These are phyloP conservation scores for Exidia glandulosa DNA, from an alignment of 768 basidiomycete species.

Conservation along the genomic window DNA sequence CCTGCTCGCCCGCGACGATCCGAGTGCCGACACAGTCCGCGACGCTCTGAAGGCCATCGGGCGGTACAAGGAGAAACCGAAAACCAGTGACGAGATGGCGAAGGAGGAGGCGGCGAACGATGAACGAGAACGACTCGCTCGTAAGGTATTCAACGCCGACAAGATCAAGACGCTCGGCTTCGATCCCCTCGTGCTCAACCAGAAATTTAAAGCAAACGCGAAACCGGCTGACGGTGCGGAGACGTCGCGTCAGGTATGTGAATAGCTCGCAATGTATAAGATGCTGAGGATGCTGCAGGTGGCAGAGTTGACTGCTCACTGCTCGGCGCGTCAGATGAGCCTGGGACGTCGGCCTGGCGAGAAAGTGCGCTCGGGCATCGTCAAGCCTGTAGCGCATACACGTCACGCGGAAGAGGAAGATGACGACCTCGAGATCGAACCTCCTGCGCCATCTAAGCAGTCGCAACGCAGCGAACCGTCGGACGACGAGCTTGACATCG, in stretches of 20 bases:
- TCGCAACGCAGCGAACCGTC: too few species aligned
- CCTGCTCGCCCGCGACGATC: conserved; percentile 39
- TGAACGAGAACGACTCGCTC: conserved; percentile 15
- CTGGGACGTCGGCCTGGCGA: background rate
- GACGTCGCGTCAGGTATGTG: background rate
- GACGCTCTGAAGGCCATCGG: conserved; percentile 8
- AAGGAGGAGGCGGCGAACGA: conserved; percentile 10
- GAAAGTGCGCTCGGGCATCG: background rate
- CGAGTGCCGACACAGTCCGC: conserved; percentile 31
- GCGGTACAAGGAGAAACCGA: conserved; percentile 8
- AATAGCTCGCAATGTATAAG: too few species aligned
- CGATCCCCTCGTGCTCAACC: conserved; percentile 35
- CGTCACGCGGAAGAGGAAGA: background rate
- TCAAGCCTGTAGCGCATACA: background rate
- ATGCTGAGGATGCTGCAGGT: background rate
- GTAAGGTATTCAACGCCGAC: conserved; percentile 49
- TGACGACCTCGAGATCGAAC: background rate
- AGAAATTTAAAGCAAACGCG: background rate
- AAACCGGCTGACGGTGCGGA: background rate
- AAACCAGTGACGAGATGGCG: conserved; percentile 11
- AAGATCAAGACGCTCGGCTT: conserved; percentile 68
- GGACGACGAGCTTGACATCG: too few species aligned
- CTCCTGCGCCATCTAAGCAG: too few species aligned
- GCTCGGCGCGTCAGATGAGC: background rate
- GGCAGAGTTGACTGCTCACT: background rate